Percentiles rank a stretch among this genome's conserved stretches.
Conservation (phyloP, 2,329 filamentous ascomycete genomes). For the Lachnellula suecica region DNA sequence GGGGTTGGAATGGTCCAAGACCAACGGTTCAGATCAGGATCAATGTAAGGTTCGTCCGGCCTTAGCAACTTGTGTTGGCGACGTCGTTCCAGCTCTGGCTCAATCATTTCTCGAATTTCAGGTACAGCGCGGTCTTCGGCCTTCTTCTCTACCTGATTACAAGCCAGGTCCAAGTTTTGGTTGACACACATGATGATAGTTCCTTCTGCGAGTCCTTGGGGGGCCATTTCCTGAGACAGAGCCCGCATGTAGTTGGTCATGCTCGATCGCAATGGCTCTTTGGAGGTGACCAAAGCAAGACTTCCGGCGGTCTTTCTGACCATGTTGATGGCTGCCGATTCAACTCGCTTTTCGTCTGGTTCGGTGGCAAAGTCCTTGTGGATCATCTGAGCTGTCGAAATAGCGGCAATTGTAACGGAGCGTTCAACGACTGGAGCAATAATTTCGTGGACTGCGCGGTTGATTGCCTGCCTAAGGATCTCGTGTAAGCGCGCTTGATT, state of each 20-base stretch:
- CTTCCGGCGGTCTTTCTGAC: slow-evolving; percentile 93
- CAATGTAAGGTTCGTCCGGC: slow-evolving; percentile 82
- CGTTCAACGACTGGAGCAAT: slow-evolving; percentile 96
- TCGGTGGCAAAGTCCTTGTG: slow-evolving; percentile 96
- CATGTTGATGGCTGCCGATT: slow-evolving; percentile 86
- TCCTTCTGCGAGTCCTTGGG: slow-evolving; percentile 85
- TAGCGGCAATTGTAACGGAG: slow-evolving; percentile 96
- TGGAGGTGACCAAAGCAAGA: slow-evolving; percentile 94
- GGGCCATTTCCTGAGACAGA: slow-evolving; percentile 65
- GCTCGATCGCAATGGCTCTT: slow-evolving; percentile 92
- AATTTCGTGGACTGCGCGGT: slow-evolving; percentile 89
- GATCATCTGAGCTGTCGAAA: slow-evolving; percentile 93
- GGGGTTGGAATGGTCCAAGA: slow-evolving; percentile 91
- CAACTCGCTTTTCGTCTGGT: slow-evolving; percentile 81
- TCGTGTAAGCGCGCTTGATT: slow-evolving; percentile 65
- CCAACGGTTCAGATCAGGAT: slow-evolving; percentile 82
- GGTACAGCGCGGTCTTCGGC: slow-evolving; percentile 90
- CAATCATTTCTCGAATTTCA: slow-evolving; percentile 93
- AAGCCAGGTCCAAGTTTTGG: slow-evolving; percentile 91
- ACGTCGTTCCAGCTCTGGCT: slow-evolving; percentile 74
- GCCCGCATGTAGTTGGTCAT: slow-evolving; percentile 94
- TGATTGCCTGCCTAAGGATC: slow-evolving; percentile 84
- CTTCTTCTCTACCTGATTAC: slow-evolving; percentile 90
- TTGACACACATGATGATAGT: slow-evolving; percentile 99
- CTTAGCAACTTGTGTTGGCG: slow-evolving; percentile 72